Conservation (phyloP, 257 asterid species). For the Ballota nigra region DNA sequence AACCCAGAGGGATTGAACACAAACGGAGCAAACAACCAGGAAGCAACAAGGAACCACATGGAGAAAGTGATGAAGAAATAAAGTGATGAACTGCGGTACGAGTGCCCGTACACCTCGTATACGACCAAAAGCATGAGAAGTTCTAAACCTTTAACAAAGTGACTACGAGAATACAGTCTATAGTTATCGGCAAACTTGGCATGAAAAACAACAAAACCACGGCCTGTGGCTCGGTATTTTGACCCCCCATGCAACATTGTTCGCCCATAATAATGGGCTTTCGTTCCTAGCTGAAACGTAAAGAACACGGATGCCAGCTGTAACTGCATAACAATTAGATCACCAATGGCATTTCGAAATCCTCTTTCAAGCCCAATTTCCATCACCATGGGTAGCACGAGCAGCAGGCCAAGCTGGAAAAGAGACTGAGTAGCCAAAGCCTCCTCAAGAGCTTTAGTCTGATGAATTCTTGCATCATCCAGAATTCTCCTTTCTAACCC, state of each 20-base stretch:
- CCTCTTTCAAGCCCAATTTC: constrained; percentile 31
- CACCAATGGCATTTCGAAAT: constrained; percentile 26
- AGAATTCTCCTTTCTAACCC: constrained; percentile 26
- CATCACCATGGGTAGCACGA: constrained; percentile 31
- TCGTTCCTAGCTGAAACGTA: constrained; percentile 29
- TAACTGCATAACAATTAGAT: constrained; percentile 27
- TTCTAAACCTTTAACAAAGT: constrained; percentile 26
- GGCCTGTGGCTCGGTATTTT: constrained; percentile 27
- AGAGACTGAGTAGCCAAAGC: constrained; percentile 28
- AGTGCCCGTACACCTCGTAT: constrained; percentile 25
- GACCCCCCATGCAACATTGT: constrained; percentile 26
- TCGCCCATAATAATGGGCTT: constrained; percentile 27
- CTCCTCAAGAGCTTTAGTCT: constrained; percentile 22
- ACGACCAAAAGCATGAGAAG: constrained; percentile 23
- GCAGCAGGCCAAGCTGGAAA: constrained; percentile 26
- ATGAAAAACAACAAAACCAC: constrained; percentile 29
- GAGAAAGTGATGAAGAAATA: constrained; percentile 28
- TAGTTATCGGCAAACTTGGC: constrained; percentile 30
- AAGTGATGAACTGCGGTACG: constrained; percentile 21
- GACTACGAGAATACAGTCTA: constrained; percentile 27
- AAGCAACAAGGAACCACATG: constrained; percentile 32
- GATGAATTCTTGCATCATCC: constrained; percentile 7
- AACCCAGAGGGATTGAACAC: constrained; percentile 28
- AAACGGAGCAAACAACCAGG: constrained; percentile 30
- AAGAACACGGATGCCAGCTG: constrained; percentile 31